These are phyloP conservation scores for Paxillus rubicundulus DNA, from an alignment of 768 basidiomycete species.

Conservation along the genomic window DNA sequence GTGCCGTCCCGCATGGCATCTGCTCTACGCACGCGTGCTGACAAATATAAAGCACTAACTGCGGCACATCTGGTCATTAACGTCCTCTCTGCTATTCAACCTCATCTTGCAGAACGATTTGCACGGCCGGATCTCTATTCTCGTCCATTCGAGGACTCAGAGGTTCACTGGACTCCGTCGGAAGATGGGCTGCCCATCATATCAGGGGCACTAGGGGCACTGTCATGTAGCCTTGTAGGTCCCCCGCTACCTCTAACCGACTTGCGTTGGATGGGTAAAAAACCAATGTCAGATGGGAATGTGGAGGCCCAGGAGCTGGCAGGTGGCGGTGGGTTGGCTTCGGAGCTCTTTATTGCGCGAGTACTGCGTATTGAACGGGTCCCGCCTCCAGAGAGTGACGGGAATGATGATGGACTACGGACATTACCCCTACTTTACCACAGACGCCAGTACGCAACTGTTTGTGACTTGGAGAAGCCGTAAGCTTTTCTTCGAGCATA, in stretches of 20 bases:
- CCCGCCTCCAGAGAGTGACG: constrained; percentile 20
- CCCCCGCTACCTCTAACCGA: constrained; percentile 62
- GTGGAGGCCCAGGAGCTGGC: constrained; percentile 17
- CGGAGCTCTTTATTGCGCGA: constrained; percentile 80
- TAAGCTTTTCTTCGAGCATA: neutral
- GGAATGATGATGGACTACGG: constrained; percentile 20
- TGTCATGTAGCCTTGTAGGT: constrained; percentile 68
- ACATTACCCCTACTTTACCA: constrained; percentile 64
- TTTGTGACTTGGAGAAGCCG: constrained; percentile 27
- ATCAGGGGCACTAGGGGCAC: constrained; percentile 58
- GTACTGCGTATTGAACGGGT: constrained; percentile 61
- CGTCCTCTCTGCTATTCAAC: constrained; percentile 69
- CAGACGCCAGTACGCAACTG: constrained; percentile 56
- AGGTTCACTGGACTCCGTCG: constrained; percentile 39
- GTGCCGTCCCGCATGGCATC: constrained; percentile 86
- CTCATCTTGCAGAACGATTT: constrained; percentile 61
- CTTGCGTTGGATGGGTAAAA: constrained; percentile 36
- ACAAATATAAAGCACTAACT: constrained; percentile 3
- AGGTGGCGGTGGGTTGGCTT: constrained; percentile 39
- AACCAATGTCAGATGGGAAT: constrained; percentile 8
- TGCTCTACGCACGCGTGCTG: constrained; percentile 40
- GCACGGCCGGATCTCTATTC: constrained; percentile 71
- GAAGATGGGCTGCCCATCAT: constrained; percentile 60
- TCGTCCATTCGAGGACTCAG: constrained; percentile 47
- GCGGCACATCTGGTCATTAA: constrained; percentile 70